A percentile compares a stretch with the other conserved stretches of the same genome.
These are phyloP conservation scores for Candida smagusa DNA, from an alignment of 1,139 yeast species.

Conservation along the genomic window DNA sequence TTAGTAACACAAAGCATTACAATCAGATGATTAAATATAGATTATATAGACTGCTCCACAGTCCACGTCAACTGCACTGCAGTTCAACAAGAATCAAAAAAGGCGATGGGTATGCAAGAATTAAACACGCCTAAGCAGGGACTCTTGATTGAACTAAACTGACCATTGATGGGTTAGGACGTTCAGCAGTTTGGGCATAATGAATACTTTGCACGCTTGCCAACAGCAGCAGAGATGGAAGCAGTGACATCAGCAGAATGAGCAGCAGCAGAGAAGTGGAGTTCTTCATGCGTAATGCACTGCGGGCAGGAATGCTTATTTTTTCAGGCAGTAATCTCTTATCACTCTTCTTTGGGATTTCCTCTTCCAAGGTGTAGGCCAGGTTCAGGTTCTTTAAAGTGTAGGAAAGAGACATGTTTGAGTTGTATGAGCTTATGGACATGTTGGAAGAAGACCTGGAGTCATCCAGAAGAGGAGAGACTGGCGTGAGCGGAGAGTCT, in stretches of 20 bases:
- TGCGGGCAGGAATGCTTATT: slow-evolving; percentile 1
- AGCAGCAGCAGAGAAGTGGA: slow-evolving; percentile 4
- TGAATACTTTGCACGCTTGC: slow-evolving; percentile 2
- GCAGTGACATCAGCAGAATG: neutral
- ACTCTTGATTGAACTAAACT: slow-evolving; percentile 4
- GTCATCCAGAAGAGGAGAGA: slow-evolving; percentile 5
- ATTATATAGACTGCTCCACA: no score
- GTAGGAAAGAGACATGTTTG: slow-evolving; percentile 17
- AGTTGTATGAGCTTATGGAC: slow-evolving; percentile 15
- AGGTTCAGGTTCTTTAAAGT: slow-evolving; percentile 6
- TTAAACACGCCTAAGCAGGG: neutral
- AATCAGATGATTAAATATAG: no score
- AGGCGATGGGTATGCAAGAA: no score
- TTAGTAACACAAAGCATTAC: no score
- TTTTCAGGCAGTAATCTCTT: slow-evolving; percentile 1
- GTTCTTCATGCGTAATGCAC: slow-evolving; percentile 1
- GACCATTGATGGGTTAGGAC: slow-evolving; percentile 5
- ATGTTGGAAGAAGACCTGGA: slow-evolving; percentile 12
- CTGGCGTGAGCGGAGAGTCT: slow-evolving; percentile 1
- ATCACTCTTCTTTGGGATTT: slow-evolving; percentile 3
- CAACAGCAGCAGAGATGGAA: slow-evolving; percentile 1
- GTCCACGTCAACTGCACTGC: no score
- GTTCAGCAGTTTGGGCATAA: slow-evolving; percentile 6
- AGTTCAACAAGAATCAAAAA: no score
- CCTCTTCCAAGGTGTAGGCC: slow-evolving; percentile 9